These are phyloP conservation scores for Termitomyces sp. DNA, from an alignment of 1,284 basidiomycete genomes.

Conservation along the genomic window DNA sequence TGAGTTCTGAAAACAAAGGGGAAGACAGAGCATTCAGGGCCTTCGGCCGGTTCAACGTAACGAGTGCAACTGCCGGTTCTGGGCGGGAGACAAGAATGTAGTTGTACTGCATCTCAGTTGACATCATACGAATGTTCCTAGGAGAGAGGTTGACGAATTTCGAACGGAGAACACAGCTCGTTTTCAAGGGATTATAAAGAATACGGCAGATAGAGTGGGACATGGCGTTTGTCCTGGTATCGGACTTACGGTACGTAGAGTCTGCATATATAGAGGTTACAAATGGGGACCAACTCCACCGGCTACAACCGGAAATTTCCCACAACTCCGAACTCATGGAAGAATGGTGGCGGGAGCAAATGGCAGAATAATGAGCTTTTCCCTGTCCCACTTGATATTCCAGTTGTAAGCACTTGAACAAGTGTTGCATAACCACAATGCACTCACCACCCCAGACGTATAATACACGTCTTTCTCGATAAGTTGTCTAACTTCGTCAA, in stretches of 20 bases:
- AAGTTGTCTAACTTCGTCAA: conserved; percentile 43
- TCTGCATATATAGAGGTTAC: background rate
- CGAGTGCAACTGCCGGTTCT: conserved; percentile 73
- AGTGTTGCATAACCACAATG: background rate
- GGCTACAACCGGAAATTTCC: conserved; percentile 12
- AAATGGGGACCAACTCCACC: conserved; percentile 7
- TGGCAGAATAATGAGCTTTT: conserved; percentile 39
- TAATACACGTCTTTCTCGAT: conserved; percentile 55
- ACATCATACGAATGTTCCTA: conserved; percentile 34
- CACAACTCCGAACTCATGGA: conserved; percentile 17
- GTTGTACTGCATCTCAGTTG: conserved; percentile 46
- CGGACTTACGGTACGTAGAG: too few relatives aligned
- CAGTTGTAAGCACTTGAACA: conserved; percentile 5
- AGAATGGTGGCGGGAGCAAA: conserved; percentile 35
- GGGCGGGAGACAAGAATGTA: conserved; percentile 76
- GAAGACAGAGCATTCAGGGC: conserved; percentile 90
- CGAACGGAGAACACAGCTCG: conserved; percentile 10
- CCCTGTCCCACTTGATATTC: conserved; percentile 31
- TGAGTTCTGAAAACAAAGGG: conserved; percentile 75
- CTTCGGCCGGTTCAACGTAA: conserved; percentile 95
- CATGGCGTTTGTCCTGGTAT: conserved; percentile 13
- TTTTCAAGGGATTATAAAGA: conserved; percentile 17
- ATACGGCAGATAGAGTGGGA: conserved; percentile 17
- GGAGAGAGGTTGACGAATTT: conserved; percentile 10
- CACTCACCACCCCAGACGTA: conserved; percentile 47